phyloP scores from a whole-genome alignment of 83 land plant genomes.

The Picea mariana region DNA sequence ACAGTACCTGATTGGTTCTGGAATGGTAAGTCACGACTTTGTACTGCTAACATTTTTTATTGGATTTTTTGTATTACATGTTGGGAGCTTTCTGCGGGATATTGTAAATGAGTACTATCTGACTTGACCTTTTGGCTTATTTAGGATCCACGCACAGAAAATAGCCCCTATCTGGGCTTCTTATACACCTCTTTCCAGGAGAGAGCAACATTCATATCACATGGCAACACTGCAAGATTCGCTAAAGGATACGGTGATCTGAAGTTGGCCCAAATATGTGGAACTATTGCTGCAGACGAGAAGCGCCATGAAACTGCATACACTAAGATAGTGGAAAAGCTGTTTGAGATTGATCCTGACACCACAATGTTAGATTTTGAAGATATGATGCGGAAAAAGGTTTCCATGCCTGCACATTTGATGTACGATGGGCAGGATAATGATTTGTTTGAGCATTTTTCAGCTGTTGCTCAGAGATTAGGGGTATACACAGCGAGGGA shows the following conservation, averaged over 20 bases:
- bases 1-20: constrained; percentile 57
- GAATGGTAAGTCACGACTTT: constrained; percentile 38
- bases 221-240: constrained; percentile 61
- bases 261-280: constrained; percentile 57
- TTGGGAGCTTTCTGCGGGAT: not conserved
- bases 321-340: constrained; percentile 53
- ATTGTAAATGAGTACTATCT: not conserved
- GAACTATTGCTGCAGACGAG: constrained; percentile 60
- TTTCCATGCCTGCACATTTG: constrained; percentile 53
- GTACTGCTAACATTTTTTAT: no score
- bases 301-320: constrained; percentile 58
- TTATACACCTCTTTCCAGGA: constrained; percentile 56
- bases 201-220: constrained; percentile 52
- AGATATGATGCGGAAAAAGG: constrained; percentile 57
- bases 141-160: constrained; percentile 48
- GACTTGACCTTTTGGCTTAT: not conserved
- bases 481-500: constrained; percentile 52
- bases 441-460: constrained; percentile 41
- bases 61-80: no score
- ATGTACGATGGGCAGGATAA: constrained; percentile 47
- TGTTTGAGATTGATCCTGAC: constrained; percentile 56
- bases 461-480: constrained; percentile 48
- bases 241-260: constrained; percentile 52
- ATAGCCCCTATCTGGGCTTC: constrained; percentile 56
- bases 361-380: constrained; percentile 42